phyloP scores from a whole-genome alignment of 83 land plant genomes.

The Thuja plicata region DNA sequence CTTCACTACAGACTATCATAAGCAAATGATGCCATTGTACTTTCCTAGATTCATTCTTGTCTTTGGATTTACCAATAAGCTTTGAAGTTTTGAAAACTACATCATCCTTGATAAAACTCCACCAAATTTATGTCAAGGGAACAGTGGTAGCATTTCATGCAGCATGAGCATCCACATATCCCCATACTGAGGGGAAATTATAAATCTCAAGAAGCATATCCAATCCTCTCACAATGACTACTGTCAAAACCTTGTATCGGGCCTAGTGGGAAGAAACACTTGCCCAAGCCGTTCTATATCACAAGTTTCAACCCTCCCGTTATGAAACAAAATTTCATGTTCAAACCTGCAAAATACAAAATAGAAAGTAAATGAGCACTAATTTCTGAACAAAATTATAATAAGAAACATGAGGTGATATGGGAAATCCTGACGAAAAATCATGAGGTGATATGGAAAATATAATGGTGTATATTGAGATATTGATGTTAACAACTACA shows the following conservation, averaged over 20 bases:
- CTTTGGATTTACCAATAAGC: conserved; percentile 13
- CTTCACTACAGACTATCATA: background rate
- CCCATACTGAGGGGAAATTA: conserved; percentile 86
- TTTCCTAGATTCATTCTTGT: conserved; percentile 17
- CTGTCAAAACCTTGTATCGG: conserved; percentile 72
- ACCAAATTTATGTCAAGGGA: conserved; percentile 87
- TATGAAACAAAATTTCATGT: conserved; percentile 74
- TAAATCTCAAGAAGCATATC: conserved; percentile 81
- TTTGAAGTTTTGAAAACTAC: conserved; percentile 52
- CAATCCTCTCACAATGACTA: conserved; percentile 60
- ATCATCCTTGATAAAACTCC: conserved; percentile 92
- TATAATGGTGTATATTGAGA: too few species aligned
- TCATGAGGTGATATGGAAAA: too few species aligned
- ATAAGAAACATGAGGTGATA: too few species aligned
- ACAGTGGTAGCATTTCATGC: conserved; percentile 78
- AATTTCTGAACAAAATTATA: background rate
- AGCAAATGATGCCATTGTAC: background rate
- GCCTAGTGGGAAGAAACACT: conserved; percentile 68
- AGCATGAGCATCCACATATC: conserved; percentile 86
- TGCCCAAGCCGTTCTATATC: conserved; percentile 83
- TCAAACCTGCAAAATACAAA: conserved; percentile 60
- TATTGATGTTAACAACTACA: background rate
- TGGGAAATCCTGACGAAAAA: too few species aligned
- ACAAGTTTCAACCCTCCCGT: conserved; percentile 68
- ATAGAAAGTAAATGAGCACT: background rate